Percentiles rank a stretch among this genome's conserved stretches.
phyloP scores from a whole-genome alignment of 164 flowering plant species.

The Aristolochia californica region DNA sequence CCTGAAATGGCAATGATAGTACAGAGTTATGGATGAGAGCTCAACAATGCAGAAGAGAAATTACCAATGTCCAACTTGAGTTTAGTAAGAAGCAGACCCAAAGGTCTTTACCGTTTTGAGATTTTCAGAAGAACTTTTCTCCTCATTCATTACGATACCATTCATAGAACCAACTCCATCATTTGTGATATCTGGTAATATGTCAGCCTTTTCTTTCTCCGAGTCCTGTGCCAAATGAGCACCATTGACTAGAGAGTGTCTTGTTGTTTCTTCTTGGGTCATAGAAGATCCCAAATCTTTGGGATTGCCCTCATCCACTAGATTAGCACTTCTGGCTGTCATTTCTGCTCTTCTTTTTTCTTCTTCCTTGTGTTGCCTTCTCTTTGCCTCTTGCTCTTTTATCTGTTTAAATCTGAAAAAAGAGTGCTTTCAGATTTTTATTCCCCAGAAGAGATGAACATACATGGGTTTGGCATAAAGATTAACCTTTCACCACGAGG shows the following conservation, averaged over 20 bases:
- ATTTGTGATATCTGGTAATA: background rate
- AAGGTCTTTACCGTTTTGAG: background rate
- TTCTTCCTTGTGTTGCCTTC: slow-evolving; percentile 53
- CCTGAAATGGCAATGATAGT: no score
- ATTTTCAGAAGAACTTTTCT: background rate
- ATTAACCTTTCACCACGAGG: slow-evolving; percentile 80
- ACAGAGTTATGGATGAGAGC: no score
- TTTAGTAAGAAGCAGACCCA: no score
- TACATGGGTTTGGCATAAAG: background rate
- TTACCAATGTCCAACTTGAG: no score
- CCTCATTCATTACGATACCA: background rate
- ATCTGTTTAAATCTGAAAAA: slow-evolving; percentile 63
- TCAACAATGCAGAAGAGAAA: no score
- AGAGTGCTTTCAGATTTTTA: slow-evolving; percentile 1
- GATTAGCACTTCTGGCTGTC: slow-evolving; percentile 15
- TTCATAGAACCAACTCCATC: slow-evolving; percentile 1
- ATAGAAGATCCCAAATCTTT: slow-evolving; percentile 16
- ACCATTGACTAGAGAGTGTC: slow-evolving; percentile 1
- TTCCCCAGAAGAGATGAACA: background rate
- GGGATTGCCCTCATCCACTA: slow-evolving; percentile 16
- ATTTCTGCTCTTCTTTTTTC: slow-evolving; percentile 43
- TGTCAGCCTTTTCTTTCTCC: background rate
- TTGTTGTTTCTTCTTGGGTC: slow-evolving; percentile 7
- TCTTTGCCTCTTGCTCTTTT: slow-evolving; percentile 81
- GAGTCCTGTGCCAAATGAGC: slow-evolving; percentile 2